Conservation (phyloP, 257 asterid genomes). For the Fraxinus excelsior region DNA sequence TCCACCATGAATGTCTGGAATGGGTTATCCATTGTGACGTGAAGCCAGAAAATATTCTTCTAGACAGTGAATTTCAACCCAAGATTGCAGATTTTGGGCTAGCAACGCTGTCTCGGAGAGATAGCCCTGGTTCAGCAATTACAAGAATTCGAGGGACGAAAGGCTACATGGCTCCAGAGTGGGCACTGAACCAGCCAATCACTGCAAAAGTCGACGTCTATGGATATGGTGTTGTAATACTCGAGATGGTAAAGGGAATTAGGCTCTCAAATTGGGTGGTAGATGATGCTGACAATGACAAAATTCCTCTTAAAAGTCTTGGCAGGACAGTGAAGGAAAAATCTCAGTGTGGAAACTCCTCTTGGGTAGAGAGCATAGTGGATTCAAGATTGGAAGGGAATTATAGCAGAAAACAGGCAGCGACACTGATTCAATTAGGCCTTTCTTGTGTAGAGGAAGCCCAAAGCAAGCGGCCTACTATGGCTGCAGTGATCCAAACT, state of each 20-base stretch:
- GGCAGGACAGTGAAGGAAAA: slow-evolving; percentile 1
- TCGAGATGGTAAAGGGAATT: slow-evolving; percentile 14
- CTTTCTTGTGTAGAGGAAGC: slow-evolving; percentile 22
- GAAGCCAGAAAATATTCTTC: slow-evolving; percentile 21
- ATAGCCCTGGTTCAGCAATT: slow-evolving; percentile 3
- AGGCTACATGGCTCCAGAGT: slow-evolving; percentile 26
- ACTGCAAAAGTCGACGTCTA: slow-evolving; percentile 22
- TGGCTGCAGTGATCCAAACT: slow-evolving; percentile 13
- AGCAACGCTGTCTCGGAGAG: slow-evolving; percentile 9
- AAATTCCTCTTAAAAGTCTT: background rate
- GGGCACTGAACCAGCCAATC: slow-evolving; percentile 20
- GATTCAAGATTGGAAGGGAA: slow-evolving; percentile 4
- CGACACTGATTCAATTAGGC: slow-evolving; percentile 1
- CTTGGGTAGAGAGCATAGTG: slow-evolving; percentile 16
- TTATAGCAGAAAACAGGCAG: background rate
- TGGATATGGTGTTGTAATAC: slow-evolving; percentile 18
- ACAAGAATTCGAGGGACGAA: slow-evolving; percentile 20
- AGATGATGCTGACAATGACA: background rate
- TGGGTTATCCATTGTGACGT: slow-evolving; percentile 26
- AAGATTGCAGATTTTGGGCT: slow-evolving; percentile 24
- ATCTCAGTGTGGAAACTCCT: background rate
- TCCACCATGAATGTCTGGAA: slow-evolving; percentile 26
- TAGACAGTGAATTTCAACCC: slow-evolving; percentile 5
- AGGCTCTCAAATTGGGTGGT: slow-evolving; percentile 6
- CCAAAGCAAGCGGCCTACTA: slow-evolving; percentile 4